These are phyloP conservation scores for Plasmodium falciparum DNA, from an alignment of 169 alveolate genomes.

Conservation along the genomic window DNA sequence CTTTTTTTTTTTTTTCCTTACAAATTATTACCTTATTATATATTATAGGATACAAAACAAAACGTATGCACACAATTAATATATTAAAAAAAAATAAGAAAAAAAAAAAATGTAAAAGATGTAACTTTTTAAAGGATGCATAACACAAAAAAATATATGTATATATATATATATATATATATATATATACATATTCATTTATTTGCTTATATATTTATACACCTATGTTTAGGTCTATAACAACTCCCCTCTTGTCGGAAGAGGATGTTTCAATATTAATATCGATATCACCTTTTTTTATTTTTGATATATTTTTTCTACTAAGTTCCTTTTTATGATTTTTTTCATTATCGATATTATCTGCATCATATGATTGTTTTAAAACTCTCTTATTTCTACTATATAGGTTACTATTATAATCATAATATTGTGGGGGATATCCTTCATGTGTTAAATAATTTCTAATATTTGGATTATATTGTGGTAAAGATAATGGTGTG, in stretches of 20 bases:
- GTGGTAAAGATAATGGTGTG: conserved; percentile 7
- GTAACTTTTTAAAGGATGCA: too few relatives aligned
- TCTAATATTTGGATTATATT: conserved; percentile 20
- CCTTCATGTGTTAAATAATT: conserved; percentile 18
- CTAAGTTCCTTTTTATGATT: conserved; percentile 29
- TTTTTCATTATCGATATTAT: conserved; percentile 7
- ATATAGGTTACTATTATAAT: not conserved
- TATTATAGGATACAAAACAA: too few relatives aligned
- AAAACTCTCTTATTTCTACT: conserved; percentile 1
- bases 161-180: too few relatives aligned
- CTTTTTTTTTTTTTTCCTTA: too few relatives aligned
- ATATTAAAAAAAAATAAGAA: too few relatives aligned
- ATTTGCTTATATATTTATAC: conserved; percentile 15
- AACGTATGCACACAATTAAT: too few relatives aligned
- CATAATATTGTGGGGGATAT: conserved; percentile 11
- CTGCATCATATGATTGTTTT: conserved; percentile 6
- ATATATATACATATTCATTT: too few relatives aligned
- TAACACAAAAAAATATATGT: too few relatives aligned
- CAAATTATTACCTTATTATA: too few relatives aligned
- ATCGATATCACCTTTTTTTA: conserved; percentile 71
- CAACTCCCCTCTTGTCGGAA: conserved; percentile 34
- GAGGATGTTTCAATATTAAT: conserved; percentile 76
- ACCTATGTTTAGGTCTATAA: conserved; percentile 65
- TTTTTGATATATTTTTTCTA: conserved; percentile 54
- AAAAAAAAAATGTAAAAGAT: too few relatives aligned